A percentile compares a stretch with the other conserved stretches of the same genome.
Conservation (phyloP, 1,284 basidiomycete species). For the Cutaneotrichosporon sp. region DNA sequence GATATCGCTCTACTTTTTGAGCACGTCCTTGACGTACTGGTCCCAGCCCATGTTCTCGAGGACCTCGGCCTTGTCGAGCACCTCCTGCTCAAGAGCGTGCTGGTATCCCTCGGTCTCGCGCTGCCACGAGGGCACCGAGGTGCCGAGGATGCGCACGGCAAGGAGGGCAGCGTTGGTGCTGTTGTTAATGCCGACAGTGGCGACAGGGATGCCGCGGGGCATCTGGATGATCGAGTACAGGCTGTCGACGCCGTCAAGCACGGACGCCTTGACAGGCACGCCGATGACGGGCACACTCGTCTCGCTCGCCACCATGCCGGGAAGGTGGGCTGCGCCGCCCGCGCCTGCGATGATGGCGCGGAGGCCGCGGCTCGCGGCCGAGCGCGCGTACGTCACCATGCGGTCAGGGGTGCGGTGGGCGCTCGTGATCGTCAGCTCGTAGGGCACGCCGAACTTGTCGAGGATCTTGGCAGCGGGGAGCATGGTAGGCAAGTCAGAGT, state of each 20-base stretch:
- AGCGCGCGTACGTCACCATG: conserved; percentile 77
- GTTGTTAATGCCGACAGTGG: conserved; percentile 97
- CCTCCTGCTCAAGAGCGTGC: conserved; percentile 73
- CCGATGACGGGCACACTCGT: conserved; percentile 91
- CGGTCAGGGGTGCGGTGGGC: conserved; percentile 93
- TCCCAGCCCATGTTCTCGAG: conserved; percentile 84
- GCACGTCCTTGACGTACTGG: conserved; percentile 59
- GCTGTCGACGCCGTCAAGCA: conserved; percentile 92
- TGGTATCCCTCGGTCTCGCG: conserved; percentile 74
- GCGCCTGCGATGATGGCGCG: conserved; percentile 89
- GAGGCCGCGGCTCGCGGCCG: conserved; percentile 71
- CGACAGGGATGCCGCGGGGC: conserved; percentile 97
- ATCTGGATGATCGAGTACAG: conserved; percentile 98
- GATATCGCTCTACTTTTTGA: conserved; percentile 51
- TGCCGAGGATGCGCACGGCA: conserved; percentile 81
- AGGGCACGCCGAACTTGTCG: conserved; percentile 77
- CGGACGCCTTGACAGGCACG: conserved; percentile 93
- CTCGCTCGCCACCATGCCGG: conserved; percentile 97
- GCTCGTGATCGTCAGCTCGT: conserved; percentile 93
- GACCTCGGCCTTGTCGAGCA: conserved; percentile 75
- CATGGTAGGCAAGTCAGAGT: conserved; percentile 95
- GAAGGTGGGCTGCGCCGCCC: conserved; percentile 94
- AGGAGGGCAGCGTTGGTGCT: conserved; percentile 90
- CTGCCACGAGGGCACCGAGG: conserved; percentile 68
- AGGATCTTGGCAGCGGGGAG: conserved; percentile 83